Evolutionary conservation across 345 rosid genomes (phyloP), one percentile per base, ranked within the genome.

Genomic region (Bruguiera sexangula): DNA sequence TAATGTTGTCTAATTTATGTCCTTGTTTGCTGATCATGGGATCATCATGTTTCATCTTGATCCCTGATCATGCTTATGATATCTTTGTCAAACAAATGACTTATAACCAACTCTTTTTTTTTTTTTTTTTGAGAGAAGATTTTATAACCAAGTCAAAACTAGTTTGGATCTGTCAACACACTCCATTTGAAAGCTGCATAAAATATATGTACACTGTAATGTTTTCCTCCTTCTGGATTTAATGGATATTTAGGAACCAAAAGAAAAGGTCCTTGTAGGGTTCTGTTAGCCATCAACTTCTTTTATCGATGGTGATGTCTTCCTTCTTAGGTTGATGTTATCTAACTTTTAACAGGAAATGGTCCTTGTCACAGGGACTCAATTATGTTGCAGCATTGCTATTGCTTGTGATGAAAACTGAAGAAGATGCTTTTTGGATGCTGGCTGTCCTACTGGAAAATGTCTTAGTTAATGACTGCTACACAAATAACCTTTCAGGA

Each of bases 361-460:
- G 22, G 10, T 55, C 27, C 29, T 66, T 75, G 55, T 65, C 66
- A 54, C 85, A 96, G 99, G 99, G 99, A 18, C 75, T 96, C 79
- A 96, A 96, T 80, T 96, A 92, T 24, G 99, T 96, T 66, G 98
- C 95, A 16, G 99, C 99, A 3, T 74, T 96, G 69, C 73, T 96
- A 61, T 85, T 96, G 67, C 95, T 96, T 55, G 99, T 96, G 70
- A 92, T 96, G 99, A 96, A 96, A 86, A 96, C 99, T 1, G 98
- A 96, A 82, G 98, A 96, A 84, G 99, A 96, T 69, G 97, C 93
- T 16, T 96, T 96, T 78, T 96, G 99, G 99, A 96, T 92, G 96
- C 84, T 96, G 34, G 95, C 99, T 2, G 99, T 96, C 56, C 93
- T 96, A 62, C 75, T 96, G 70, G 99, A 96, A 81, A 90, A 96